phyloP scores from a whole-genome alignment of 495 filamentous ascomycete genomes.

The Cercophora scortea region DNA sequence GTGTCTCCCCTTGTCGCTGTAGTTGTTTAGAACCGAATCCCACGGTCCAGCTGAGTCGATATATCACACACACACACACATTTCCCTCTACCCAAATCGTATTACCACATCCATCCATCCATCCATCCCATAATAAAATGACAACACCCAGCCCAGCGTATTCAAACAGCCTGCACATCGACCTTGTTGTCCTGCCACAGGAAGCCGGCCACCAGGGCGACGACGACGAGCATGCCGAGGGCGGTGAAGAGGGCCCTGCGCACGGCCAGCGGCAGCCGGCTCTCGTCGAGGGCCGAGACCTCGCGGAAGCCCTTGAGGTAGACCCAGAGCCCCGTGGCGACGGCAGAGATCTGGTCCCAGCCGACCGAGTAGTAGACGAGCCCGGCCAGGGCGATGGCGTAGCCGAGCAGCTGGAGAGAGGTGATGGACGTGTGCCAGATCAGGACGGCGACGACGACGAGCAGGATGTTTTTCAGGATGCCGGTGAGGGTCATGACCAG shows the following conservation, averaged over 20 bases:
- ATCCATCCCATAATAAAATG: no score
- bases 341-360: conserved; percentile 57
- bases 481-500: conserved; percentile 71
- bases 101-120: no score
- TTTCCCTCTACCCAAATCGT: no score
- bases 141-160: no score
- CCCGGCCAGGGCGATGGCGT: conserved; percentile 54
- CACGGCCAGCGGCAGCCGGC: conserved; percentile 47
- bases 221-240: conserved; percentile 38
- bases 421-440: conserved; percentile 59
- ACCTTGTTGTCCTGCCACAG: conserved; percentile 3
- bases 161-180: not conserved
- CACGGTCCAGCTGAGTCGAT: no score
- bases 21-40: no score
- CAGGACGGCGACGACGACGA: conserved; percentile 55
- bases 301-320: conserved; percentile 54
- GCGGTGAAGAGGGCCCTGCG: conserved; percentile 61
- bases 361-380: conserved; percentile 63
- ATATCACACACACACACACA: no score
- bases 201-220: conserved; percentile 42
- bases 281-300: conserved; percentile 29
- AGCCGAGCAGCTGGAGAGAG: conserved; percentile 55
- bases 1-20: no score
- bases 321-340: conserved; percentile 42
- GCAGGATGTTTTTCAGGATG: conserved; percentile 69